Percentiles rank a stretch among this genome's conserved stretches.
Conservation (phyloP, 164 flowering plant species). For the Paratinospora sagittata region DNA sequence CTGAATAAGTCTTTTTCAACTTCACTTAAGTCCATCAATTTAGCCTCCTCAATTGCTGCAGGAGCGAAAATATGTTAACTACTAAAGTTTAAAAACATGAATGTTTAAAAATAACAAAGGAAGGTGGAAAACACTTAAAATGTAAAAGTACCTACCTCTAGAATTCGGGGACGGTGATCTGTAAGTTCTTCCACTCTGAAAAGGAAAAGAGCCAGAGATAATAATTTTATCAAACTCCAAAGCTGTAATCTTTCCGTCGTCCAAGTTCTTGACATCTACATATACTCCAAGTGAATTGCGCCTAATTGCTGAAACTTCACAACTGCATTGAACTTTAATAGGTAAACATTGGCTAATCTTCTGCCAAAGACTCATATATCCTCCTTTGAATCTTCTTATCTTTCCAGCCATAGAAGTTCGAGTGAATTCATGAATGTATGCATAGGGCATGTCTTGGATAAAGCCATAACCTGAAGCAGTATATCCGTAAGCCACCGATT, state of each 20-base stretch:
- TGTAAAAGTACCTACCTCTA: slow-evolving; percentile 26
- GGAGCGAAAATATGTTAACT: neutral
- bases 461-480: slow-evolving; percentile 86
- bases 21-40: slow-evolving; percentile 39
- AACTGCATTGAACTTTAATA: slow-evolving; percentile 36
- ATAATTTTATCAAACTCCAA: slow-evolving; percentile 63
- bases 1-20: slow-evolving; percentile 57
- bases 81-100: neutral
- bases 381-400: slow-evolving; percentile 63
- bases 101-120: neutral
- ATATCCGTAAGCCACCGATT: slow-evolving; percentile 74
- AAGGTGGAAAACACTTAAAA: neutral
- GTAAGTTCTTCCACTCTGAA: slow-evolving; percentile 49
- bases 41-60: slow-evolving; percentile 33
- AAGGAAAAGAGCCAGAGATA: slow-evolving; percentile 62
- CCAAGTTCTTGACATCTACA: slow-evolving; percentile 27
- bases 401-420: slow-evolving; percentile 84
- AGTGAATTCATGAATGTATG: slow-evolving; percentile 76
- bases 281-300: slow-evolving; percentile 28
- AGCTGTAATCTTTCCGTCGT: slow-evolving; percentile 24
- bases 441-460: slow-evolving; percentile 84
- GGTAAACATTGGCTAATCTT: slow-evolving; percentile 48
- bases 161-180: slow-evolving; percentile 30
- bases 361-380: slow-evolving; percentile 60
- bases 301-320: slow-evolving; percentile 51